These are phyloP conservation scores for Vitellaria paradoxa DNA, from an alignment of 179 eudicot species.

Conservation along the genomic window DNA sequence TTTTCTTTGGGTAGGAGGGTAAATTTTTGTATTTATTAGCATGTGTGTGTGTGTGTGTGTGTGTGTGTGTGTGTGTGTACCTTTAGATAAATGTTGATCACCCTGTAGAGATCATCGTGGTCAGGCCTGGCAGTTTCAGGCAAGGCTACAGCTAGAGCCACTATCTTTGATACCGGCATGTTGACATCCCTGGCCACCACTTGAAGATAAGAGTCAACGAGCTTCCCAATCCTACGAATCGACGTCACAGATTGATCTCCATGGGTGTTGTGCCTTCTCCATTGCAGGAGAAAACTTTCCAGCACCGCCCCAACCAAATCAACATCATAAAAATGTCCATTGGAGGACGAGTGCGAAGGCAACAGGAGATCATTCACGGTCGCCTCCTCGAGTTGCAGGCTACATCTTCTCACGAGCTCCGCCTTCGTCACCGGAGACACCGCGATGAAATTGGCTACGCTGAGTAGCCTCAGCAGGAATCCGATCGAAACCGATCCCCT, in stretches of 20 bases:
- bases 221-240: slow-evolving; percentile 36
- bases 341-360: slow-evolving; percentile 19
- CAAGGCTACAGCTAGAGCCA: slow-evolving; percentile 43
- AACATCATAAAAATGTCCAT: slow-evolving; percentile 21
- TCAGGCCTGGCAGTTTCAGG: slow-evolving; percentile 42
- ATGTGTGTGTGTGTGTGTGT: neutral
- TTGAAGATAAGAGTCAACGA: slow-evolving; percentile 47
- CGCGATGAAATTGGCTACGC: slow-evolving; percentile 26
- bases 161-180: slow-evolving; percentile 30
- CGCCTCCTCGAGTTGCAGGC: slow-evolving; percentile 47
- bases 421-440: slow-evolving; percentile 35
- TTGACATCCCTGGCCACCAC: slow-evolving; percentile 36
- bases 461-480: slow-evolving; percentile 49
- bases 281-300: slow-evolving; percentile 40
- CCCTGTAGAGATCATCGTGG: slow-evolving; percentile 53
- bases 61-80: slow-evolving; percentile 19
- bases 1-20: too few species aligned
- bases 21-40: too few species aligned
- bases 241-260: slow-evolving; percentile 17
- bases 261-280: slow-evolving; percentile 28
- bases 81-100: slow-evolving; percentile 50
- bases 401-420: slow-evolving; percentile 36
- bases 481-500: slow-evolving; percentile 46
- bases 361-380: slow-evolving; percentile 37
- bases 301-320: slow-evolving; percentile 39